Percentiles rank a stretch among this genome's conserved stretches.
Conservation (phyloP, 2,329 filamentous ascomycete genomes). For the Fusarium burgessii region DNA sequence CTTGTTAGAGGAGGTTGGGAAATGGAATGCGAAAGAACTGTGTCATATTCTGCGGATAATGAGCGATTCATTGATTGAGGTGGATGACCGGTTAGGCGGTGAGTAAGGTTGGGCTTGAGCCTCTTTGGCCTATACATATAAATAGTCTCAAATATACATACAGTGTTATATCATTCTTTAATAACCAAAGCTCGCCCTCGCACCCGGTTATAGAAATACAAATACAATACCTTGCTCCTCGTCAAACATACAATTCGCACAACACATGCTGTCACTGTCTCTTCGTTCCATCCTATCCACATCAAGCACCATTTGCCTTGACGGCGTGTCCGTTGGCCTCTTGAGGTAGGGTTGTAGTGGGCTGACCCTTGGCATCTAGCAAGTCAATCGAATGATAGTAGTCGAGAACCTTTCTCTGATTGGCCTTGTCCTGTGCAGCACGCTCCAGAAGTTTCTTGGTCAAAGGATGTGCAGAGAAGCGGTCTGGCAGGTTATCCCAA, state of each 20-base stretch:
- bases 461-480: conserved; percentile 13
- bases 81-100: neutral
- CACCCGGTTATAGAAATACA: neutral
- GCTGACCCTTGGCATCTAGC: neutral
- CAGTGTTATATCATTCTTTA: neutral
- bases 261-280: neutral
- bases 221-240: neutral
- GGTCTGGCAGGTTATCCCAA: conserved; percentile 18
- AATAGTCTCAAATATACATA: rapidly evolving
- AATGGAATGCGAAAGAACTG: conserved; percentile 12
- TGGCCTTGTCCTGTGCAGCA: neutral
- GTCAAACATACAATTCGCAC: no score
- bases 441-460: conserved; percentile 4
- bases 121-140: neutral
- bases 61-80: conserved; percentile 15
- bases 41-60: conserved; percentile 19
- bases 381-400: conserved; percentile 18
- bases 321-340: neutral
- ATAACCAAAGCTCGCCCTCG: no score
- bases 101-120: neutral
- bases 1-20: conserved; percentile 19
- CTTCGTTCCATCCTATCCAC: neutral
- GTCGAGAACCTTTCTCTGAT: neutral
- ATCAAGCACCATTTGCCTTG: neutral
- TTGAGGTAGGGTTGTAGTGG: neutral